These are phyloP conservation scores for Piromyces sp. DNA, from an alignment of 192 early-diverging fungal species.

Conservation along the genomic window DNA sequence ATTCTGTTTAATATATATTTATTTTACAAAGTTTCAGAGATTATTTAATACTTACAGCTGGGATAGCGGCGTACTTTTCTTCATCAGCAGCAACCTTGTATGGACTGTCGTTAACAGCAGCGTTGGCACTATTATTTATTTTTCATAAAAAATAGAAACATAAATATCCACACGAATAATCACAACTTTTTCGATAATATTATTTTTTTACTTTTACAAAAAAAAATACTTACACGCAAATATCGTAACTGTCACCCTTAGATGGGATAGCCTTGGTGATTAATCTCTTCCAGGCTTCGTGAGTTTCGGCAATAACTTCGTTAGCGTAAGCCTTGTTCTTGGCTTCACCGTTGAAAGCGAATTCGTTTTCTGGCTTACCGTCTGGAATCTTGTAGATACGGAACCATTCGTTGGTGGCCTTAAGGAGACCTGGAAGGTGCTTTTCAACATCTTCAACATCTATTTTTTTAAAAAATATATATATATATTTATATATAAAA, in stretches of 20 bases:
- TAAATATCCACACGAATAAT: too few relatives aligned
- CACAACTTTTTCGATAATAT: too few relatives aligned
- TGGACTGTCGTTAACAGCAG: constrained; percentile 51
- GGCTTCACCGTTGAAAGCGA: constrained; percentile 77
- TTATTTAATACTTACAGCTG: constrained; percentile 19
- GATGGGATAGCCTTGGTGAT: constrained; percentile 42
- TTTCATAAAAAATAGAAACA: too few relatives aligned
- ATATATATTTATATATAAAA: too few relatives aligned
- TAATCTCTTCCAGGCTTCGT: constrained; percentile 82
- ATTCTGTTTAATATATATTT: too few relatives aligned
- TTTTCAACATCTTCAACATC: constrained; percentile 98
- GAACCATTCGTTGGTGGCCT: constrained; percentile 99
- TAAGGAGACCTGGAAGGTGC: constrained; percentile 85
- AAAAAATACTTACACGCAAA: constrained; percentile 34
- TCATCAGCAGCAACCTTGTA: constrained; percentile 41
- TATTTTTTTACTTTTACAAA: too few relatives aligned
- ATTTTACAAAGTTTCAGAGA: too few relatives aligned
- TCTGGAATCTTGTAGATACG: constrained; percentile 99
- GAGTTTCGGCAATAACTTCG: constrained; percentile 77
- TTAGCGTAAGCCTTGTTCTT: constrained; percentile 66
- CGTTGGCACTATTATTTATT: constrained; percentile 29
- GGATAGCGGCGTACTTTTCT: constrained; percentile 33
- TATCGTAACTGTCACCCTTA: constrained; percentile 54
- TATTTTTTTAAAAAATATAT: too few relatives aligned
- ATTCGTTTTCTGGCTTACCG: constrained; percentile 98